phyloP scores from a whole-genome alignment of 2,329 filamentous ascomycete species.

The Epicoccum nigrum region DNA sequence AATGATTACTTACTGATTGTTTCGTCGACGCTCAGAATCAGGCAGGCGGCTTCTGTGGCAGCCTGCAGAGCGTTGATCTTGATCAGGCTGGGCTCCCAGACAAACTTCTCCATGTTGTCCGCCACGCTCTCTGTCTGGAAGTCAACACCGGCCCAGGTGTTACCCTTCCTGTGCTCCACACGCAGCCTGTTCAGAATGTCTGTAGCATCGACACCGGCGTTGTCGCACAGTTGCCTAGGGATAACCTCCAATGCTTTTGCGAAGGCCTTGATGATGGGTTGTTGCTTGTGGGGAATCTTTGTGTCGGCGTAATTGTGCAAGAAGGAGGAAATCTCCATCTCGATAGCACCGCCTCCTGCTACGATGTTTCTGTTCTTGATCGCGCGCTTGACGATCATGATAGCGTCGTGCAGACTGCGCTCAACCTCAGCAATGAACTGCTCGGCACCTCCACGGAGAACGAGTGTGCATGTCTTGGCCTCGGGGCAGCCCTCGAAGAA shows the following conservation, averaged over 20 bases:
- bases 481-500: slow-evolving; percentile 95
- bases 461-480: slow-evolving; percentile 95
- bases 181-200: slow-evolving; percentile 96
- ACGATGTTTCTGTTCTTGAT: slow-evolving; percentile 95
- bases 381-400: slow-evolving; percentile 99
- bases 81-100: slow-evolving; percentile 95
- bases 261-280: slow-evolving; percentile 96
- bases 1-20: slow-evolving; percentile 74
- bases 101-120: slow-evolving; percentile 93
- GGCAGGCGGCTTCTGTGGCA: slow-evolving; percentile 90
- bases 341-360: slow-evolving; percentile 88
- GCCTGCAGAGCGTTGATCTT: slow-evolving; percentile 98
- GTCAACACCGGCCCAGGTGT: slow-evolving; percentile 94
- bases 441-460: slow-evolving; percentile 94
- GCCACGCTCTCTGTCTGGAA: slow-evolving; percentile 89
- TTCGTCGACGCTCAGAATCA: slow-evolving; percentile 96
- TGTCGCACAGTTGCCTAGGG: slow-evolving; percentile 95
- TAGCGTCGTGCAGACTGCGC: slow-evolving; percentile 95
- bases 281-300: slow-evolving; percentile 92
- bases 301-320: slow-evolving; percentile 91
- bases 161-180: slow-evolving; percentile 93
- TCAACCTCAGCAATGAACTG: slow-evolving; percentile 99
- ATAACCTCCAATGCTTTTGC: slow-evolving; percentile 97
- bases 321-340: slow-evolving; percentile 97
- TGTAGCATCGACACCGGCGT: slow-evolving; percentile 96